Evolutionary conservation across 2,329 filamentous ascomycete species (phyloP).

Genomic region (Aspergillus aculeatinus): DNA sequence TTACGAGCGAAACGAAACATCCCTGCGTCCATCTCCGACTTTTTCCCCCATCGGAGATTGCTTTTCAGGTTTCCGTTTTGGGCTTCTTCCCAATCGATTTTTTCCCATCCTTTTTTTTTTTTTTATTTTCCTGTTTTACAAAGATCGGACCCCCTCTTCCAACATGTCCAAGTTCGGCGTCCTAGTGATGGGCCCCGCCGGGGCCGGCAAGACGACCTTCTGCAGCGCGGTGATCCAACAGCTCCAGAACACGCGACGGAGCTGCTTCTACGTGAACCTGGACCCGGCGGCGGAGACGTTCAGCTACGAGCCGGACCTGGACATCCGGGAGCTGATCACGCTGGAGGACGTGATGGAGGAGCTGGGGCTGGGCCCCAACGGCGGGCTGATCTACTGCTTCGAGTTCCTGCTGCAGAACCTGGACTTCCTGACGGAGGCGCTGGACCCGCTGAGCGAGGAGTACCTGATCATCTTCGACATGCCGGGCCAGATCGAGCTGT

Average conservation of each 20-base stretch:
- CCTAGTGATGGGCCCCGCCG: slow-evolving; percentile 93
- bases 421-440: slow-evolving; percentile 81
- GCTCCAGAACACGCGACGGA: slow-evolving; percentile 84
- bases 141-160: neutral
- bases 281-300: slow-evolving; percentile 94
- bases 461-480: slow-evolving; percentile 98
- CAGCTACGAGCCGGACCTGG: slow-evolving; percentile 84
- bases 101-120: no score
- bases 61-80: neutral
- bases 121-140: no score
- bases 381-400: slow-evolving; percentile 93
- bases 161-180: slow-evolving; percentile 90
- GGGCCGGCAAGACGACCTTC: slow-evolving; percentile 96
- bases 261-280: slow-evolving; percentile 96
- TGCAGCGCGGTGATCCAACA: slow-evolving; percentile 91
- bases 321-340: slow-evolving; percentile 92
- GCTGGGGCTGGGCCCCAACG: slow-evolving; percentile 84
- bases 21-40: neutral
- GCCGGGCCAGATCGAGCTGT: slow-evolving; percentile 97
- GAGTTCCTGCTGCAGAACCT: slow-evolving; percentile 94
- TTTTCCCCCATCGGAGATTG: neutral
- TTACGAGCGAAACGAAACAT: neutral
- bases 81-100: neutral
- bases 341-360: slow-evolving; percentile 97
- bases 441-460: slow-evolving; percentile 85